Evolutionary conservation across 257 asterid species (phyloP), one percentile per base, ranked within the genome.

Genomic region (Verbascum thapsus): DNA sequence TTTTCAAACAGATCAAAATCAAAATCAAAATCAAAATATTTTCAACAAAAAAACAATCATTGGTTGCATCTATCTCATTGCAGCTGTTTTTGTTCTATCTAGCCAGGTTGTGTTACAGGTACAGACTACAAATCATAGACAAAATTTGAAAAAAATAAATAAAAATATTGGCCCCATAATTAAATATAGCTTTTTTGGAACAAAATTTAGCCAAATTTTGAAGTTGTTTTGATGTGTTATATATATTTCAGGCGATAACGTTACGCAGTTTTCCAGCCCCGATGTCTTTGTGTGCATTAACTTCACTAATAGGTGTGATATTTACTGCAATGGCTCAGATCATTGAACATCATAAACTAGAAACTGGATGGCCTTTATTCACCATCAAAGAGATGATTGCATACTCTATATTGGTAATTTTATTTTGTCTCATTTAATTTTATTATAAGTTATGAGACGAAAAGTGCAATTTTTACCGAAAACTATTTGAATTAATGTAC

Each of bases 41-140:
- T 81, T 84, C 8, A 79, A 91, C 56, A 20, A 13, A 3, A 51
- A 77, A 10, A 85, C 74, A 48, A 71, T 91, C 10, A 13, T 66
- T 15, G 98, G 98, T 12, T 80, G 87, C 70, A 3, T 80, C 35
- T 85, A 85, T 61, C 98, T 91, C 63, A 66, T 88, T 57, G 90
- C 84, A 20, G 90, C 97, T 1, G 84, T 91, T 50, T 58, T 88
- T 12, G 78, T 87, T 23, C 26, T 91, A 53, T 91, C 98, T 16
- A 71, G 80, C 75, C 87, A 76, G 74, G 78, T 85, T 13, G 86
- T 91, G 57, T 69, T 91, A 60, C 98, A 91, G 95, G 98, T 85
- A 60, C 19, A 26, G 3, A 5, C 32, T n/a, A n/a, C n/a, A n/a
- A n/a, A n/a, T n/a, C n/a, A n/a, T n/a, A n/a, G n/a, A n/a, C n/a